Percentiles rank a stretch among this genome's conserved stretches.
phyloP scores from a whole-genome alignment of 2,329 filamentous ascomycete species.

The Corniculantispora saksenae region DNA sequence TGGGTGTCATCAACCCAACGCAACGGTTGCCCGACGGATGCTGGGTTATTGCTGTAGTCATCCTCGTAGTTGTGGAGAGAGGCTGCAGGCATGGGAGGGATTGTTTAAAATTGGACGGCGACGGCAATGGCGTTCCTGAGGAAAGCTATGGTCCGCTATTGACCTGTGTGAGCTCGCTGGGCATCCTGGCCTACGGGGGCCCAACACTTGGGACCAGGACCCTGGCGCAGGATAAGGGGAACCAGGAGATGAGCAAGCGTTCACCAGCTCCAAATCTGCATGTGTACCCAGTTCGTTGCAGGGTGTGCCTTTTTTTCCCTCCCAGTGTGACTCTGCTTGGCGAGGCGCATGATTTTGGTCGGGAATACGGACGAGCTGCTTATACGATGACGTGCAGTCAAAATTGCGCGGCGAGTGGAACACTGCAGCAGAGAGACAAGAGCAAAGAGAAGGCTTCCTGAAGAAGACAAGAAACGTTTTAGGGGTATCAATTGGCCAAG shows the following conservation, averaged over 20 bases:
- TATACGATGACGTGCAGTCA: not conserved
- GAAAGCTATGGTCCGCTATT: slow-evolving; percentile 7
- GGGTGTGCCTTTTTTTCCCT: too few relatives aligned
- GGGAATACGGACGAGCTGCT: not conserved
- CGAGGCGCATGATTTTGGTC: not conserved
- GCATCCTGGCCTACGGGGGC: not conserved
- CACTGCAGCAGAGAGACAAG: not conserved
- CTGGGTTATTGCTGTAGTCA: too few relatives aligned
- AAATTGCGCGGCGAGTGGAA: not conserved
- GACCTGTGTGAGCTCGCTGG: slow-evolving; percentile 2
- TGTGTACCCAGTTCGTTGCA: not conserved
- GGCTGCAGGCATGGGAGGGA: not conserved
- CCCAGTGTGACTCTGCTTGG: not conserved
- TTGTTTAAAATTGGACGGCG: slow-evolving; percentile 10
- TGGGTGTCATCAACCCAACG: not conserved
- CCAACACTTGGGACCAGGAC: not conserved
- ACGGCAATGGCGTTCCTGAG: slow-evolving; percentile 8
- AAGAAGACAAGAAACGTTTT: not conserved
- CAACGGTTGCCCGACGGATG: slow-evolving; percentile 8
- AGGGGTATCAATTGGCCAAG: not conserved
- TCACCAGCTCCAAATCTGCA: not conserved
- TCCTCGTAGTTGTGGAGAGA: slow-evolving; percentile 1
- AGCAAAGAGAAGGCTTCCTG: not conserved
- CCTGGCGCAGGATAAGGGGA: not conserved
- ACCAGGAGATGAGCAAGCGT: not conserved